phyloP scores from a whole-genome alignment of 1,139 yeast genomes.

The Debaryomycetaceae sp. region DNA sequence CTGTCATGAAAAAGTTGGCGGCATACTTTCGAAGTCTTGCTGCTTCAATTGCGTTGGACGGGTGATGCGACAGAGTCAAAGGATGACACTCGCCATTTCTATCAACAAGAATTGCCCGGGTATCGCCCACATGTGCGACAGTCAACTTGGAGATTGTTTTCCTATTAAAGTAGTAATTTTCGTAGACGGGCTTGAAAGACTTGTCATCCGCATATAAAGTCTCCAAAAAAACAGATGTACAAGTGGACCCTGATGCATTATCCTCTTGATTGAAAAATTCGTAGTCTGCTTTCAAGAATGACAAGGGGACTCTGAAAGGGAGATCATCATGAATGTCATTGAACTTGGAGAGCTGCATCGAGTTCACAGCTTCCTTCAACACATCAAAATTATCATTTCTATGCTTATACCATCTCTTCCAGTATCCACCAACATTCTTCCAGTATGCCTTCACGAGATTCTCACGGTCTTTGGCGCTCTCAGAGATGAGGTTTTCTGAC shows the following conservation, averaged over 20 bases:
- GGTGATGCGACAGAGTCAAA: slow-evolving; percentile 80
- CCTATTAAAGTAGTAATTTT: slow-evolving; percentile 65
- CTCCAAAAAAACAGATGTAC: slow-evolving; percentile 74
- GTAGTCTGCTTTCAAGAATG: slow-evolving; percentile 62
- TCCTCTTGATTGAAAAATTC: slow-evolving; percentile 33
- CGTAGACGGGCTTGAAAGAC: slow-evolving; percentile 29
- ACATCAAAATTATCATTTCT: slow-evolving; percentile 40
- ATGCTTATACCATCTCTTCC: slow-evolving; percentile 72
- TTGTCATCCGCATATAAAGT: slow-evolving; percentile 36
- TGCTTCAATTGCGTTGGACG: slow-evolving; percentile 77
- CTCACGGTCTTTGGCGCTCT: slow-evolving; percentile 26
- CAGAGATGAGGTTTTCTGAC: slow-evolving; percentile 17
- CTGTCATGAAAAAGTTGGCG: slow-evolving; percentile 76
- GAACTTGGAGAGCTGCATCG: slow-evolving; percentile 15
- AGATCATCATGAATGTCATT: slow-evolving; percentile 44
- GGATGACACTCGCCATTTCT: slow-evolving; percentile 74
- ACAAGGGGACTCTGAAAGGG: slow-evolving; percentile 55
- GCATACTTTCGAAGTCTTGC: slow-evolving; percentile 65
- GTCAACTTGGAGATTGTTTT: slow-evolving; percentile 66
- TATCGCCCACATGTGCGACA: slow-evolving; percentile 93
- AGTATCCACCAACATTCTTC: slow-evolving; percentile 75
- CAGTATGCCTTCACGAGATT: slow-evolving; percentile 49
- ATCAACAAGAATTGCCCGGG: slow-evolving; percentile 81
- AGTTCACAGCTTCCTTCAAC: slow-evolving; percentile 31
- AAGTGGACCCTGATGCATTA: slow-evolving; percentile 69